Base-by-base conservation (phyloP, 164 flowering plant genomes). In the Vitis labrusca region DNA sequence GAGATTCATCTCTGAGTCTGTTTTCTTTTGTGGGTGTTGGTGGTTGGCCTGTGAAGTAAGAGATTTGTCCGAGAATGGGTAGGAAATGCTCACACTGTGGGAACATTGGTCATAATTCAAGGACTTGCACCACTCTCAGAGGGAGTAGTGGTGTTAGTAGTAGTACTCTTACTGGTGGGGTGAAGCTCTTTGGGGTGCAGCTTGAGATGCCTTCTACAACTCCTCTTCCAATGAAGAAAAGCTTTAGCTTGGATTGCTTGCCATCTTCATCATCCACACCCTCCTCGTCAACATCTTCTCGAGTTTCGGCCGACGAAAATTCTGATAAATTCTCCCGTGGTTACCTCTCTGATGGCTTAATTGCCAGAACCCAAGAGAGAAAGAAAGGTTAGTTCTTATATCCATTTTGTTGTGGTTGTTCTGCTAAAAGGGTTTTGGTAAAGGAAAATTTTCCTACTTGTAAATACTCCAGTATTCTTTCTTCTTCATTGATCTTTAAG, bases 141-240 rank as follows among this genome's bases (percentile, higher is more conserved):
- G 32, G 48, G 17, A 50, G 17, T 53, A 11, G 11, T 10, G 15
- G 2, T 50, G 50, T 16, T 37, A 37, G 27, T 23, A 23, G 27
- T 23, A 23, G 27, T 23, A 23, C 1, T 23, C 27, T 32, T 50
- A 48, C 12, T 9, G 67, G 73, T 13, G 47, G 67, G 1, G 7
- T 74, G 12, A 69, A 61, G 77, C 73, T 74, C 4, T 74, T 74
- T 64, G 77, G 77, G 9, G 77, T 74, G 8, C 77, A 74, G 54
- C 70, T 74, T 29, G 51, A 64, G 29, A 2, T 58, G 3, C 30
- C 63, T n/a, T 52, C 65, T 49, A 13, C 48, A 8, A n/a, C 65
- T 6, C 19, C 59, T 51, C 17, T 50, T 37, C 27, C 69, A 5
- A 6, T 69, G 66, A 74, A 65, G 66, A 74, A 69, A 65, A 74